phyloP scores from a whole-genome alignment of 148 eudicot species.

The Linanthus parryae region DNA sequence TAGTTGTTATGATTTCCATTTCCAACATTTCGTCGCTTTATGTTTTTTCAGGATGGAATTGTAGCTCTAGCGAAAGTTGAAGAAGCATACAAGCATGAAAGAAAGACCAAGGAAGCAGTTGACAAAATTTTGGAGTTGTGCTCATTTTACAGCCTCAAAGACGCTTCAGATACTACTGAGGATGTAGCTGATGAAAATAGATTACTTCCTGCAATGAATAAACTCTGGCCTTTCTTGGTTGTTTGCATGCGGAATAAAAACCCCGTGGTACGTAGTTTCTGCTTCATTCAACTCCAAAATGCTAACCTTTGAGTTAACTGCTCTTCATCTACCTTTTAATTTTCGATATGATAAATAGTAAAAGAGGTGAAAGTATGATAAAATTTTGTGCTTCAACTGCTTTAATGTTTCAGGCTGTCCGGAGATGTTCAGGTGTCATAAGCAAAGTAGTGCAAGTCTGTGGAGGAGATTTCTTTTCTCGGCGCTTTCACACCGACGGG shows the following conservation, averaged over 20 bases:
- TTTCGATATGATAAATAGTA: no score
- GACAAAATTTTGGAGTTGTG: constrained; percentile 40
- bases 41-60: constrained; percentile 54
- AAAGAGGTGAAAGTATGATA: no score
- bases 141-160: constrained; percentile 50
- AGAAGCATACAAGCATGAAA: constrained; percentile 67
- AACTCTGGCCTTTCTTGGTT: constrained; percentile 86
- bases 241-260: constrained; percentile 63
- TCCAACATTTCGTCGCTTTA: background rate
- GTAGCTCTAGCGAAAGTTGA: constrained; percentile 68
- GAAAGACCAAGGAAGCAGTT: constrained; percentile 54
- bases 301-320: no score
- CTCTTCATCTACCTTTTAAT: no score
- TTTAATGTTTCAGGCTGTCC: constrained; percentile 49
- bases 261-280: constrained; percentile 51
- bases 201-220: constrained; percentile 89
- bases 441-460: constrained; percentile 54
- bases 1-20: constrained; percentile 1
- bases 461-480: constrained; percentile 90
- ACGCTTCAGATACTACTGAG: constrained; percentile 58
- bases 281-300: no score
- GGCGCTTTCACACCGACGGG: constrained; percentile 76
- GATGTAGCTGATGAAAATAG: constrained; percentile 68
- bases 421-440: constrained; percentile 51
- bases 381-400: no score